Evolutionary conservation across 306 rosid species (phyloP), one percentile per base, ranked within the genome.

Genomic region (Dryas octopetala): DNA sequence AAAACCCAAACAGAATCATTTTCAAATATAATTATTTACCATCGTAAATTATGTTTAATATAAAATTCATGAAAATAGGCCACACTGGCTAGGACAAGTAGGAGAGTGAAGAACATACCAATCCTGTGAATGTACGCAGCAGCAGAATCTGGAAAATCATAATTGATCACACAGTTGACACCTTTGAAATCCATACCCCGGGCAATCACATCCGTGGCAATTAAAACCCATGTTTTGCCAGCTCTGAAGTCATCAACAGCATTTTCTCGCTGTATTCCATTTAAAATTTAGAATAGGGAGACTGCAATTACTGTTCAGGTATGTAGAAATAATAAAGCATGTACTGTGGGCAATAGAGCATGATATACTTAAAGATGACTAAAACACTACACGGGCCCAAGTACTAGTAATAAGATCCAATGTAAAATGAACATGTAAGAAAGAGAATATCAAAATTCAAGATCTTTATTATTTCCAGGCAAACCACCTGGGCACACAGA

Each of bases 161-260:
- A 95, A 75, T 95, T 95, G 79, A 95, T 88, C 71, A 95, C 97
- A 49, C 93, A 89, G 81, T 92, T 90, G 76, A 95, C 86, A 32
- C 90, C 97, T 85, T 95, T 92, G 83, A 95, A 95, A 85, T 95
- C 97, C 97, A 95, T 92, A 70, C 99, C 99, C 55, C 97, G 91
- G 52, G 99, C 97, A 85, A 95, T 91, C 62, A 95, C 96, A 71
- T 95, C 99, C 66, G 97, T 95, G 70, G 97, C 97, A 82, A 95
- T 92, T 76, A 95, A 85, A 80, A 95, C 96, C 99, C 99, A 95
- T 52, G 97, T 87, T 81, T 92, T 90, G 32, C 99, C 97, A 41
- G 97, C 92, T 89, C 99, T 85, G 90, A 95, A 95, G 85, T 85
- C 79, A 69, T 95, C 89, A 40, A 95, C 91, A 60, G 89, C 97